These are phyloP conservation scores for Hordeum pubiflorum DNA, from an alignment of 202 grass and related monocot species.

Conservation along the genomic window DNA sequence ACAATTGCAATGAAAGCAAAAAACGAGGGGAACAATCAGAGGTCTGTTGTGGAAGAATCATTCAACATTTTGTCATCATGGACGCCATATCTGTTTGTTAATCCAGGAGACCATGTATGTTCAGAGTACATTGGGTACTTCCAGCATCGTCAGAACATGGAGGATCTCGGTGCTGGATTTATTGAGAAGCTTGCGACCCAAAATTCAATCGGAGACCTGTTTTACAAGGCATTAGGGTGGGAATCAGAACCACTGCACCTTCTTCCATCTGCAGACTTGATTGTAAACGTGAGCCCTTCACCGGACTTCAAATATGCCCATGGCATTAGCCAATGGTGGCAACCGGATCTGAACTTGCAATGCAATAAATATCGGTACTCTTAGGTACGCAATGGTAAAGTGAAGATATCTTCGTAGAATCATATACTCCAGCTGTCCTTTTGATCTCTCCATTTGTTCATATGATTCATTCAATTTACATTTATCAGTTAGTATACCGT, in stretches of 20 bases:
- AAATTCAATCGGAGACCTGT: slow-evolving; percentile 70
- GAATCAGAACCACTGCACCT: slow-evolving; percentile 90
- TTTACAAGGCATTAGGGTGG: slow-evolving; percentile 69
- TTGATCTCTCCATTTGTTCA: neutral
- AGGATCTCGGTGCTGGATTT: slow-evolving; percentile 69
- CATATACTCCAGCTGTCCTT: neutral
- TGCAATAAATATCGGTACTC: slow-evolving; percentile 57
- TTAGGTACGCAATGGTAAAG: slow-evolving; percentile 11
- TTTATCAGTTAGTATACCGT: neutral
- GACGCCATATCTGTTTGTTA: slow-evolving; percentile 71
- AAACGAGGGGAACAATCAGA: slow-evolving; percentile 34
- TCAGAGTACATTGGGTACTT: slow-evolving; percentile 95
- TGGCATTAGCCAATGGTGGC: slow-evolving; percentile 94
- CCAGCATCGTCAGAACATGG: slow-evolving; percentile 82
- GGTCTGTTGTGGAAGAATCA: slow-evolving; percentile 54
- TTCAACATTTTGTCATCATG: slow-evolving; percentile 69
- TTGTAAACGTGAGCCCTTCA: slow-evolving; percentile 51
- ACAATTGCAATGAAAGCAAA: slow-evolving; percentile 61
- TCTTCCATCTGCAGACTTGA: slow-evolving; percentile 85
- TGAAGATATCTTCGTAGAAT: neutral
- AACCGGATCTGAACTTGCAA: slow-evolving; percentile 48
- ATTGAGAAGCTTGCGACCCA: slow-evolving; percentile 84
- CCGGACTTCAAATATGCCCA: slow-evolving; percentile 74
- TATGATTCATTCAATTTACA: neutral
- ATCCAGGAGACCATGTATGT: slow-evolving; percentile 81